Evolutionary conservation across 2,329 filamentous ascomycete genomes (phyloP).

Genomic region (Penicillium sp.): DNA sequence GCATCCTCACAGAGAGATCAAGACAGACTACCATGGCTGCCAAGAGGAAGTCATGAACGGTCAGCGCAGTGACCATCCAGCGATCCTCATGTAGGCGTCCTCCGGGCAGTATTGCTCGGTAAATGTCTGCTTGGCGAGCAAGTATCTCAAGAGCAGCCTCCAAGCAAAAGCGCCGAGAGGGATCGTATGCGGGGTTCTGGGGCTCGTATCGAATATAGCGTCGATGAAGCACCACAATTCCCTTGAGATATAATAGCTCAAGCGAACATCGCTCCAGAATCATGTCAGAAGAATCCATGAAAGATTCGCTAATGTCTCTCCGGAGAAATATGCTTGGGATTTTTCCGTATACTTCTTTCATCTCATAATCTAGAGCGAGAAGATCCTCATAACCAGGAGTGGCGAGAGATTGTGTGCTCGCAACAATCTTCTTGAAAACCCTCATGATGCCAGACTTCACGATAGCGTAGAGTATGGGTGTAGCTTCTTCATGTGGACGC

Average conservation of each 20-base stretch:
- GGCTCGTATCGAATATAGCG: slow-evolving; percentile 44
- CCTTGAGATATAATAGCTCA: slow-evolving; percentile 50
- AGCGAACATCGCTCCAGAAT: slow-evolving; percentile 53
- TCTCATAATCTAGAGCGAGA: slow-evolving; percentile 24
- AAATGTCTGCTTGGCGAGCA: slow-evolving; percentile 48
- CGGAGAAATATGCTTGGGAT: slow-evolving; percentile 7
- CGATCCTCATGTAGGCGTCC: slow-evolving; percentile 50
- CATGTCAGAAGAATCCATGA: slow-evolving; percentile 47
- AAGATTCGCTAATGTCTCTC: slow-evolving; percentile 31
- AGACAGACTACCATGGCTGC: slow-evolving; percentile 59
- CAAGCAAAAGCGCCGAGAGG: slow-evolving; percentile 45
- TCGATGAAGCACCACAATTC: slow-evolving; percentile 51
- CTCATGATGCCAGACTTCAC: slow-evolving; percentile 31
- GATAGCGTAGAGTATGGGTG: slow-evolving; percentile 34
- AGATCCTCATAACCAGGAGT: slow-evolving; percentile 15
- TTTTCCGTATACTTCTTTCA: slow-evolving; percentile 14
- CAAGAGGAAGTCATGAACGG: slow-evolving; percentile 59
- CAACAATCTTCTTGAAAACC: slow-evolving; percentile 30
- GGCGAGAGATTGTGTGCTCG: slow-evolving; percentile 15
- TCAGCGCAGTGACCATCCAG: slow-evolving; percentile 59
- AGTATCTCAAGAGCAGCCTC: slow-evolving; percentile 49
- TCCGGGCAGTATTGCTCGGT: slow-evolving; percentile 51
- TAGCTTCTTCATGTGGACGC: slow-evolving; percentile 48
- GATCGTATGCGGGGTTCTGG: slow-evolving; percentile 33
- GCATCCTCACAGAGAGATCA: slow-evolving; percentile 10